phyloP scores from a whole-genome alignment of 2,329 filamentous ascomycete genomes.

The Cladosporium sp. region DNA sequence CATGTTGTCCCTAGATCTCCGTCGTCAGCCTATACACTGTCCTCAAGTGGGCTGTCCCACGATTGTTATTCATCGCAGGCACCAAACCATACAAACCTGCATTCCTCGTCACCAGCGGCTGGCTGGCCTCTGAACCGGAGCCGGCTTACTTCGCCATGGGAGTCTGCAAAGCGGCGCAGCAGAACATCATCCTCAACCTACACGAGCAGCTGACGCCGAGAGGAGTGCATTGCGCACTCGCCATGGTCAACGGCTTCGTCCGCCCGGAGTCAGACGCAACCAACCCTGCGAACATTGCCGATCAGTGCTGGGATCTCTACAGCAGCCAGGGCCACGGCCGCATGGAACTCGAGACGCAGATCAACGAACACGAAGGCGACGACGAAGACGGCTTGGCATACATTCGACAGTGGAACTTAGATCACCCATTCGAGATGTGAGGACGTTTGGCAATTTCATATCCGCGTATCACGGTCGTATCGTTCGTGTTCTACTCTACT shows the following conservation, averaged over 20 bases:
- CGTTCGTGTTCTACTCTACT: neutral
- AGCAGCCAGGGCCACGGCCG: conserved; percentile 8
- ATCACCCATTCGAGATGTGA: conserved; percentile 1
- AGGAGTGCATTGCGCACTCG: conserved; percentile 48
- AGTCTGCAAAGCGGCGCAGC: conserved; percentile 53
- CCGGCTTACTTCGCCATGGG: conserved; percentile 53
- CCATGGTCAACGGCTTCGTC: conserved; percentile 49
- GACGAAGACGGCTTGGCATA: neutral
- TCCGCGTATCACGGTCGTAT: neutral
- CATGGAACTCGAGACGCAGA: conserved; percentile 6
- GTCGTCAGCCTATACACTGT: conserved; percentile 50
- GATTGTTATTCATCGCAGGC: conserved; percentile 34
- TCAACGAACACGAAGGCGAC: neutral
- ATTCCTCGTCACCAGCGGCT: conserved; percentile 51
- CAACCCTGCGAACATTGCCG: conserved; percentile 50
- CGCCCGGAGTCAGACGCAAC: conserved; percentile 41
- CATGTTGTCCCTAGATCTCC: conserved; percentile 38
- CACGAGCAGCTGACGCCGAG: conserved; percentile 43
- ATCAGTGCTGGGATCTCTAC: conserved; percentile 48
- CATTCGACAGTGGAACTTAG: neutral
- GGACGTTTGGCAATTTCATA: conserved; percentile 1
- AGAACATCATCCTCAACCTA: conserved; percentile 51
- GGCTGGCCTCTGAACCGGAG: conserved; percentile 48
- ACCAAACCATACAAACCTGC: conserved; percentile 42
- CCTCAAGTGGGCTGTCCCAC: conserved; percentile 49